Evolutionary conservation across 192 early-diverging fungal species (phyloP), one percentile per base, ranked within the genome.

Genomic region (Globomyces pollinis-pini): DNA sequence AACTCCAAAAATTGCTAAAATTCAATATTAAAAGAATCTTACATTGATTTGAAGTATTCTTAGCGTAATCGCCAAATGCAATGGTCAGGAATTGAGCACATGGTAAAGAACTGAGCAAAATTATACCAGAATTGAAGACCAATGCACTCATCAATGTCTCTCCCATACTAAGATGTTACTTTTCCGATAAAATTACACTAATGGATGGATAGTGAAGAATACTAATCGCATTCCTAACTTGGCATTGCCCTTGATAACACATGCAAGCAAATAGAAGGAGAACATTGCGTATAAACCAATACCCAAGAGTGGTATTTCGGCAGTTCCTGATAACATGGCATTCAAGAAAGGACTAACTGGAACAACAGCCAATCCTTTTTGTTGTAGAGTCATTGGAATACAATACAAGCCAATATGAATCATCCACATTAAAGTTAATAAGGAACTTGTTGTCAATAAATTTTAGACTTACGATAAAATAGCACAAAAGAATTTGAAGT

Each of bases 71-170:
- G 2, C 68, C 43, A 68, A 84, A 83, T 7, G 76, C 65, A n/a
- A 69, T 49, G 16, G 77, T 65, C 52, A 70, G 75, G 52, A 84
- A 84, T 60, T 84, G 81, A 6, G 77, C 69, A 8, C 83, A 67
- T 2, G 79, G 62, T 59, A 84, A 59, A 8, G 81, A 83, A 56
- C 66, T 68, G 0, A 84, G 55, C 30, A 84, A 60, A 28, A 84
- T 70, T 16, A 84, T 59, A 21, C 81, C 81, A 20, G 69, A 65
- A 59, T 84, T 84, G 62, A 82, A 84, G 15, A 84, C 69, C 35
- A 84, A 50, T 7, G 73, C 61, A 61, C 69, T 80, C 79, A 84
- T 84, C 67, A 84, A 49, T 9, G 80, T 83, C 39, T 83, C 80
- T 43, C 76, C 77, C 49, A 83, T 60, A 38, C 80, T 81, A 61